A percentile compares a stretch with the other conserved stretches of the same genome.
phyloP scores from a whole-genome alignment of 345 rosid genomes.

The Schrenkiella parvula region DNA sequence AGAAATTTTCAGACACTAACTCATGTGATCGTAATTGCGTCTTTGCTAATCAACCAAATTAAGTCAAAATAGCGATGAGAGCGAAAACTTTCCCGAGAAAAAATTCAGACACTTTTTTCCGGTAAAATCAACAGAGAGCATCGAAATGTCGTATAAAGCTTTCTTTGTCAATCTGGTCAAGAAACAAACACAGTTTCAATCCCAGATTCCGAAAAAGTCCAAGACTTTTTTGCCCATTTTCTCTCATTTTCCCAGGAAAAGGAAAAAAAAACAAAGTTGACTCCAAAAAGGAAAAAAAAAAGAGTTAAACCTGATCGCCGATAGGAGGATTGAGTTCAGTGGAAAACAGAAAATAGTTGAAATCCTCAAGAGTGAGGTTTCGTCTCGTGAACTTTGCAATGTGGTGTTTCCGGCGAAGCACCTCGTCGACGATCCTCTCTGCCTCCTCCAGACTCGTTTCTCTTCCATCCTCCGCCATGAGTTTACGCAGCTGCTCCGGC shows the following conservation, averaged over 20 bases:
- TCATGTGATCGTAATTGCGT: too few relatives aligned
- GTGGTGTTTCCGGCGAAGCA: slow-evolving; percentile 55
- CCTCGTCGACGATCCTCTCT: slow-evolving; percentile 50
- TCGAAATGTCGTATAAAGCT: neutral
- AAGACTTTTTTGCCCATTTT: neutral
- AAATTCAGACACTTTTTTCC: neutral
- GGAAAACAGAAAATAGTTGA: slow-evolving; percentile 53
- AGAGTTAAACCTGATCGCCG: slow-evolving; percentile 36
- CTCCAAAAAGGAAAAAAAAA: neutral
- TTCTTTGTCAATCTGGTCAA: slow-evolving; percentile 5
- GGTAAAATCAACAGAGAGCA: neutral
- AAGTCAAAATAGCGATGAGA: neutral
- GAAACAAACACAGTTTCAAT: neutral
- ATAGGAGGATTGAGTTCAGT: slow-evolving; percentile 67
- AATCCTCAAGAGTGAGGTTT: slow-evolving; percentile 68
- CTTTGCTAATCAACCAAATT: neutral
- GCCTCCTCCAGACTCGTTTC: slow-evolving; percentile 45
- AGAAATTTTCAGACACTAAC: neutral
- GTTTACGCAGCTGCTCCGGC: slow-evolving; percentile 57
- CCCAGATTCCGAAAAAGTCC: neutral
- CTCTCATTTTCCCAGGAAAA: neutral
- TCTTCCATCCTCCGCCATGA: slow-evolving; percentile 44
- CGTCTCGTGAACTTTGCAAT: slow-evolving; percentile 56
- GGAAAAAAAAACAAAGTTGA: neutral
- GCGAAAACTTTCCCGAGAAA: neutral